These are phyloP conservation scores for Anacardium occidentale DNA, from an alignment of 345 rosid species.

Conservation along the genomic window DNA sequence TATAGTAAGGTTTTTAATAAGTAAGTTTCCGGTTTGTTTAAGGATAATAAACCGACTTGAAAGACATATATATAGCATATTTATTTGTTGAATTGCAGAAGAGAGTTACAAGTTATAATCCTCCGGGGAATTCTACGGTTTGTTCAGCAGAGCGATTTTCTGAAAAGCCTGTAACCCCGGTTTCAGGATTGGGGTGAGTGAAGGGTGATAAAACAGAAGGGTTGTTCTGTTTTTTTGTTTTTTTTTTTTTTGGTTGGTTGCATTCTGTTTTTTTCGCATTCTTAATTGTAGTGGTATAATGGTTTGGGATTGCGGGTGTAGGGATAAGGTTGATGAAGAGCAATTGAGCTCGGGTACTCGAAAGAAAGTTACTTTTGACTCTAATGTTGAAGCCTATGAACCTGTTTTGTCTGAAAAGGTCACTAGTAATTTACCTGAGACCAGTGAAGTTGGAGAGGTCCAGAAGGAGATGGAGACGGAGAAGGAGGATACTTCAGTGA, in stretches of 20 bases:
- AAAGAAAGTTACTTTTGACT: slow-evolving; percentile 81
- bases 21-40: background rate
- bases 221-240: no score
- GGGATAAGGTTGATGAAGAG: slow-evolving; percentile 45
- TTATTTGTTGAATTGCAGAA: slow-evolving; percentile 15
- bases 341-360: slow-evolving; percentile 35
- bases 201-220: no score
- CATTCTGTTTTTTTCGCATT: background rate
- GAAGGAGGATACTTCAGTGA: slow-evolving; percentile 21
- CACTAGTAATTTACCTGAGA: slow-evolving; percentile 31
- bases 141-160: no score
- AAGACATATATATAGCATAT: background rate
- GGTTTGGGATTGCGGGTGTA: slow-evolving; percentile 22
- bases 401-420: slow-evolving; percentile 45
- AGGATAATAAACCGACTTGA: background rate
- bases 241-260: no score
- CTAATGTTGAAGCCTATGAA: slow-evolving; percentile 63
- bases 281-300: background rate
- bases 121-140: slow-evolving; percentile 31
- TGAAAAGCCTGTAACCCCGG: no score
- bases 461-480: slow-evolving; percentile 2
- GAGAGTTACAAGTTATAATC: slow-evolving; percentile 26
- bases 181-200: no score
- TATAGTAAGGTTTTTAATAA: background rate
- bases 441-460: slow-evolving; percentile 25